Conservation (phyloP, 192 early-diverging fungal species). For the Entomortierella chlamydospora region DNA sequence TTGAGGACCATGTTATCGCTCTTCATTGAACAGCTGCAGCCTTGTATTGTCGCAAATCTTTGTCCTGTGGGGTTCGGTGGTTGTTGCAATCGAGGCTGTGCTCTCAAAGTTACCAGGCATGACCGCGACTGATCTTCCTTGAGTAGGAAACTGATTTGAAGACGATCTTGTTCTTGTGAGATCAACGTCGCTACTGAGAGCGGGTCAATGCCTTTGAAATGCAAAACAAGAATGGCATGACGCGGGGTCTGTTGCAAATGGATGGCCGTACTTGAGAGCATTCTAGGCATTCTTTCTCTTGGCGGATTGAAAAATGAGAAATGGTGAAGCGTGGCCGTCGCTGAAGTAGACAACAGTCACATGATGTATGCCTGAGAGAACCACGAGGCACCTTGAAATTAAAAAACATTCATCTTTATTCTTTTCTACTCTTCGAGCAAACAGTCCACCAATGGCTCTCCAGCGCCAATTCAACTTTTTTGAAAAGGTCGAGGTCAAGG, state of each 20-base stretch:
- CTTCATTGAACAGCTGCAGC: slow-evolving; percentile 12
- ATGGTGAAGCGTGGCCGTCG: neutral
- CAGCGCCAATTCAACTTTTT: slow-evolving; percentile 80
- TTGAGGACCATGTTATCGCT: slow-evolving; percentile 30
- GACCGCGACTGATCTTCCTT: neutral
- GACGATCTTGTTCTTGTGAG: neutral
- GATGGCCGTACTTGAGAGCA: neutral
- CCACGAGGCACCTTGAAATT: too few relatives aligned
- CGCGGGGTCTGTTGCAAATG: slow-evolving; percentile 31
- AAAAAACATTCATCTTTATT: too few relatives aligned
- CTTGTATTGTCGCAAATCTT: neutral
- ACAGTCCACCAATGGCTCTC: slow-evolving; percentile 15
- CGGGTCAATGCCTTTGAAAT: slow-evolving; percentile 16
- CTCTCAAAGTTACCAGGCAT: neutral
- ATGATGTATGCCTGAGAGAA: neutral
- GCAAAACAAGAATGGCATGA: slow-evolving; percentile 37
- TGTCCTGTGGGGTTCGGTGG: neutral
- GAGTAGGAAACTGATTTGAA: slow-evolving; percentile 1
- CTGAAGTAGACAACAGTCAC: neutral
- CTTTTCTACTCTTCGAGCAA: neutral
- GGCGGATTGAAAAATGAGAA: too few relatives aligned
- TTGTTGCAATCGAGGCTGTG: slow-evolving; percentile 3
- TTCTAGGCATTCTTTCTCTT: neutral
- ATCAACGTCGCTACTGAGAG: slow-evolving; percentile 6
- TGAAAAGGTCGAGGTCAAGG: slow-evolving; percentile 71